Evolutionary conservation across 2,329 filamentous ascomycete species (phyloP).

Genomic region (Claviceps sorghi): DNA sequence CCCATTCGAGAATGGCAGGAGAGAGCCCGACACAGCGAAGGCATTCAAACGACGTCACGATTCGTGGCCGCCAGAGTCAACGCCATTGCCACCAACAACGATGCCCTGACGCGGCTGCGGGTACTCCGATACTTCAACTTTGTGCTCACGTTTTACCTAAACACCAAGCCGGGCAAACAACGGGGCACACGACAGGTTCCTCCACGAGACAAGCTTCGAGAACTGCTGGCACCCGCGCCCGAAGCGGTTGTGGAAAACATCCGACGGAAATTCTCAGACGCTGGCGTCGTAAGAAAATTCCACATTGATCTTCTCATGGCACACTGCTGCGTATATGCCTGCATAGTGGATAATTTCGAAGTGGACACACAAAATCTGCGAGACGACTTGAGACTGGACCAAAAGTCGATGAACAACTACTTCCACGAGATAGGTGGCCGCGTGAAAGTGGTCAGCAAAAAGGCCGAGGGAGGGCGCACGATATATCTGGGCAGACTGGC

Average conservation of each 20-base stretch:
- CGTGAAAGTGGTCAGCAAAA: conserved; percentile 45
- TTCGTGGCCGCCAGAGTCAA: conserved; percentile 52
- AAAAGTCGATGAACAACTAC: conserved; percentile 55
- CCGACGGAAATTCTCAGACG: conserved; percentile 52
- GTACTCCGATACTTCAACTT: conserved; percentile 46
- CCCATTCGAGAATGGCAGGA: conserved; percentile 64
- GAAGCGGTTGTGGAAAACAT: conserved; percentile 51
- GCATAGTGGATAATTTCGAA: conserved; percentile 59
- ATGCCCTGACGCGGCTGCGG: conserved; percentile 37
- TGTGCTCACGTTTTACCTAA: conserved; percentile 38
- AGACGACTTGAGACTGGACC: conserved; percentile 58
- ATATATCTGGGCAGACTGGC: conserved; percentile 51
- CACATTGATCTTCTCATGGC: conserved; percentile 58
- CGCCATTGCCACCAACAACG: conserved; percentile 36
- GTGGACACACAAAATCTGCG: conserved; percentile 56
- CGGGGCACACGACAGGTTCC: conserved; percentile 38
- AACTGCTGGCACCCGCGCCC: conserved; percentile 41
- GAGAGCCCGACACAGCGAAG: conserved; percentile 41
- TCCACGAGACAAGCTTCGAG: conserved; percentile 45
- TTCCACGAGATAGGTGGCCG: conserved; percentile 63
- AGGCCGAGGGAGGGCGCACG: conserved; percentile 40
- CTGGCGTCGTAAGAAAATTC: conserved; percentile 52
- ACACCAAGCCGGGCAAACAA: conserved; percentile 30
- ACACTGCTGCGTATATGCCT: conserved; percentile 55
- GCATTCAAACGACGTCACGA: conserved; percentile 41